These are phyloP conservation scores for Suillus decipiens DNA, from an alignment of 768 basidiomycete species.

Conservation along the genomic window DNA sequence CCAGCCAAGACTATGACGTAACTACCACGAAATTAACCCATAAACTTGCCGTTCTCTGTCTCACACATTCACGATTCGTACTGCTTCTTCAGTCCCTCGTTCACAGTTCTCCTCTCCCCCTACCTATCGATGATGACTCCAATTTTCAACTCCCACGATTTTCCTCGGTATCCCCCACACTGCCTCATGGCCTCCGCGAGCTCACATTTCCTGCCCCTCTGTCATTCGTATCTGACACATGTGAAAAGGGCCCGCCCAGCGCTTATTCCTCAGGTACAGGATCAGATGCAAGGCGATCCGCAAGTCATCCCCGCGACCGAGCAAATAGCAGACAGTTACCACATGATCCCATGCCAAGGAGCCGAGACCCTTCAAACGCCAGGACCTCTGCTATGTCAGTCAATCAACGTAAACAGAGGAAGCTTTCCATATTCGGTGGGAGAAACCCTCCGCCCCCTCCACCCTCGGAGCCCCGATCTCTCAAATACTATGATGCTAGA, in stretches of 20 bases:
- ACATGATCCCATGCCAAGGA: conserved; percentile 13
- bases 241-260: conserved; percentile 17
- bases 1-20: conserved; percentile 32
- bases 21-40: conserved; percentile 22
- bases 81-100: conserved; percentile 72
- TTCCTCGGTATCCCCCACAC: conserved; percentile 18
- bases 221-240: conserved; percentile 40
- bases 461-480: conserved; percentile 43
- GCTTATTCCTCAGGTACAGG: conserved; percentile 8
- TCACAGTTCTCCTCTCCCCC: conserved; percentile 55
- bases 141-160: conserved; percentile 29
- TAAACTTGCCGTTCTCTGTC: conserved; percentile 49
- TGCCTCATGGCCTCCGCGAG: conserved; percentile 45
- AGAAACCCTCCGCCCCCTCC: conserved; percentile 45
- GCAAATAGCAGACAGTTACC: conserved; percentile 25
- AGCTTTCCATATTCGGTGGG: conserved; percentile 41
- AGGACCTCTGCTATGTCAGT: conserved; percentile 12
- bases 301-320: conserved; percentile 12
- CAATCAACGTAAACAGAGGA: conserved; percentile 21
- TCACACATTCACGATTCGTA: conserved; percentile 74
- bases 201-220: conserved; percentile 78
- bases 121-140: conserved; percentile 47
- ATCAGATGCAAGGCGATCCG: conserved; percentile 11
- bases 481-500: conserved; percentile 47
- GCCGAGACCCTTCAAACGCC: conserved; percentile 10